Percentiles rank a stretch among this genome's conserved stretches.
phyloP scores from a whole-genome alignment of 1,284 basidiomycete genomes.

The Tylopilus sp. region DNA sequence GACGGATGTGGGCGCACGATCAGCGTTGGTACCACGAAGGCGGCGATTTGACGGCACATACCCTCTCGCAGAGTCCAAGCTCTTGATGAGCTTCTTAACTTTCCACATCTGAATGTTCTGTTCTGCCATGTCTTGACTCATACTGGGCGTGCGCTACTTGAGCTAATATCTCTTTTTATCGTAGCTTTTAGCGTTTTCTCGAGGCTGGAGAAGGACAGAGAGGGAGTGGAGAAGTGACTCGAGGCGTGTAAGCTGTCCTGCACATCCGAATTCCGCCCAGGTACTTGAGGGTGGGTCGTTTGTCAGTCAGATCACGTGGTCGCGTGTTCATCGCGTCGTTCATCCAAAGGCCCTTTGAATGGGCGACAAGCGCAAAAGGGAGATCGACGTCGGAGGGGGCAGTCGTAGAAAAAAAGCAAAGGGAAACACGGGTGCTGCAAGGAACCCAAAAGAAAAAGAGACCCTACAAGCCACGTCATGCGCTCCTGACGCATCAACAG shows the following conservation, averaged over 20 bases:
- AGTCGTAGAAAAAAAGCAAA: conserved; percentile 21
- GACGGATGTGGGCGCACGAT: conserved; percentile 4
- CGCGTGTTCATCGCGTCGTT: background rate
- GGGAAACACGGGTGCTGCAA: background rate
- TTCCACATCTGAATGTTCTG: conserved; percentile 95
- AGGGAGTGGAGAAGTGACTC: background rate
- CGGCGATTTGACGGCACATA: conserved; percentile 34
- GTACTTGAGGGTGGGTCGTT: conserved; percentile 26
- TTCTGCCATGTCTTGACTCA: conserved; percentile 77
- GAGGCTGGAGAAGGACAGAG: background rate
- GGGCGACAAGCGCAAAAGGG: conserved; percentile 27
- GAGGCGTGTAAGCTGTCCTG: conserved; percentile 4
- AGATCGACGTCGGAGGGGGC: background rate
- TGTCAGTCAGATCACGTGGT: conserved; percentile 11
- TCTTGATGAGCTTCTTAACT: conserved; percentile 98
- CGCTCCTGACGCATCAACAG: conserved; percentile 3
- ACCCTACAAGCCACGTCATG: background rate
- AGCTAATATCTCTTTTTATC: conserved; percentile 12
- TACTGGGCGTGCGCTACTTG: conserved; percentile 40
- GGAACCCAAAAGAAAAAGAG: conserved; percentile 5
- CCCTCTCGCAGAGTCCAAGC: conserved; percentile 90
- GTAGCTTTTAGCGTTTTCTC: background rate
- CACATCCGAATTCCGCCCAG: conserved; percentile 18
- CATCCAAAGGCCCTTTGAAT: conserved; percentile 7
- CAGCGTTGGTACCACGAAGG: conserved; percentile 17